Evolutionary conservation across 352 stramenopile genomes (phyloP).

Genomic region (Phytopythium chamaehyphon): DNA sequence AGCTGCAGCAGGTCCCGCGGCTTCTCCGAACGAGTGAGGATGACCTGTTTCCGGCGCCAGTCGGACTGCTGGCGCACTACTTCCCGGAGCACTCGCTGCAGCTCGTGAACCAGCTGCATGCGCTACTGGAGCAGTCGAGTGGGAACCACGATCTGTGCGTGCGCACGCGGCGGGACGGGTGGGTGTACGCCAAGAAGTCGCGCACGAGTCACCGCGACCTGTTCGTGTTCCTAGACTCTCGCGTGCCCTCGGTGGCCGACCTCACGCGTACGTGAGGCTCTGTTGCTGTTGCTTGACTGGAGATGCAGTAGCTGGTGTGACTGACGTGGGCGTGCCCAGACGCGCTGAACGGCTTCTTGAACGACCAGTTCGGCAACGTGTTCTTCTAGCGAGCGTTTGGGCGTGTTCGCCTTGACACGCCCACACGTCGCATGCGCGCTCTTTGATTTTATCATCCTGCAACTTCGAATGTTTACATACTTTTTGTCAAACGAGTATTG

Average conservation of each 20-base stretch:
- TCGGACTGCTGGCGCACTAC: conserved; percentile 40
- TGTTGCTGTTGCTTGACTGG: neutral
- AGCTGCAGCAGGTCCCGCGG: conserved; percentile 42
- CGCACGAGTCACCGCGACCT: conserved; percentile 41
- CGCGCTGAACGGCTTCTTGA: conserved; percentile 34
- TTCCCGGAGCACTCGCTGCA: conserved; percentile 30
- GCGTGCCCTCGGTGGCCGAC: conserved; percentile 48
- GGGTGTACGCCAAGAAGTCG: conserved; percentile 50
- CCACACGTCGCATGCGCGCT: neutral
- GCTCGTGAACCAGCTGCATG: conserved; percentile 41
- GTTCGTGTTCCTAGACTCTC: conserved; percentile 61
- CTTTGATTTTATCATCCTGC: neutral
- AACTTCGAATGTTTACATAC: neutral
- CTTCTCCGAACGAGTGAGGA: conserved; percentile 46
- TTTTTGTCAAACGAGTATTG: too few relatives aligned
- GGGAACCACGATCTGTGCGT: conserved; percentile 48
- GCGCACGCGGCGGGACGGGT: conserved; percentile 50
- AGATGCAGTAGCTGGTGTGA: neutral
- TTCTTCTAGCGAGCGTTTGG: conserved; percentile 30
- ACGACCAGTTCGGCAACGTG: conserved; percentile 54
- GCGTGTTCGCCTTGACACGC: neutral
- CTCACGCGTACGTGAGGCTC: conserved; percentile 33
- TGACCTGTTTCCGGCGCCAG: conserved; percentile 42
- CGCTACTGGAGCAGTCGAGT: conserved; percentile 25
- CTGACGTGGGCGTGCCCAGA: conserved; percentile 16